Evolutionary conservation across 1,139 yeast genomes (phyloP).

Genomic region (Spencermartinsiella ligniputridi): DNA sequence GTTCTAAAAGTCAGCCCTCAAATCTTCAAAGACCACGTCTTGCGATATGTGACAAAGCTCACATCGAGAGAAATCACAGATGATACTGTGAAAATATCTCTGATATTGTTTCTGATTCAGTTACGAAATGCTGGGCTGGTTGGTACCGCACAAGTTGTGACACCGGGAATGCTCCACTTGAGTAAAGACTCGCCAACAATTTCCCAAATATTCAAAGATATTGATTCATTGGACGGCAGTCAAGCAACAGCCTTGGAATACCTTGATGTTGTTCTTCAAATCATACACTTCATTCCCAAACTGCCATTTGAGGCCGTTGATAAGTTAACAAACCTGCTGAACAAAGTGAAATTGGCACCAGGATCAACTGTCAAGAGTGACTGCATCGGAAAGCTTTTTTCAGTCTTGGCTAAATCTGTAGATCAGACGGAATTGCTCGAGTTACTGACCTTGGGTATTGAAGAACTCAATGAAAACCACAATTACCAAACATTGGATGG

Average conservation of each 20-base stretch:
- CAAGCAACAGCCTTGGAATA: neutral
- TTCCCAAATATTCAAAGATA: neutral
- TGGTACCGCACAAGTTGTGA: neutral
- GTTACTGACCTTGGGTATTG: neutral
- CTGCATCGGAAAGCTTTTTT: neutral
- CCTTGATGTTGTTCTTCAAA: neutral
- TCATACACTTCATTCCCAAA: neutral
- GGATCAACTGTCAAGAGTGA: too few species aligned
- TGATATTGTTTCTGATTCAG: neutral
- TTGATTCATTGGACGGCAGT: neutral
- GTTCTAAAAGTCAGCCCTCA: neutral
- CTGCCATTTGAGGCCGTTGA: too few species aligned
- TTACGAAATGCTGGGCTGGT: neutral
- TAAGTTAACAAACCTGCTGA: too few species aligned
- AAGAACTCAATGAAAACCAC: neutral
- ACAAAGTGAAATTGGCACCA: too few species aligned
- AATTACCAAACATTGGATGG: neutral
- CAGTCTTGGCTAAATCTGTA: neutral
- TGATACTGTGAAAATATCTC: neutral
- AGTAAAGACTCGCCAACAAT: neutral
- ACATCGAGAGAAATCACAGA: neutral
- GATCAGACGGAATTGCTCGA: neutral
- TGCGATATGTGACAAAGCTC: neutral
- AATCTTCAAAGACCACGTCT: neutral
- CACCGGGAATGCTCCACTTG: neutral